Base-by-base conservation (phyloP, 129 eudicot genomes). In the Centaurea solstitialis region DNA sequence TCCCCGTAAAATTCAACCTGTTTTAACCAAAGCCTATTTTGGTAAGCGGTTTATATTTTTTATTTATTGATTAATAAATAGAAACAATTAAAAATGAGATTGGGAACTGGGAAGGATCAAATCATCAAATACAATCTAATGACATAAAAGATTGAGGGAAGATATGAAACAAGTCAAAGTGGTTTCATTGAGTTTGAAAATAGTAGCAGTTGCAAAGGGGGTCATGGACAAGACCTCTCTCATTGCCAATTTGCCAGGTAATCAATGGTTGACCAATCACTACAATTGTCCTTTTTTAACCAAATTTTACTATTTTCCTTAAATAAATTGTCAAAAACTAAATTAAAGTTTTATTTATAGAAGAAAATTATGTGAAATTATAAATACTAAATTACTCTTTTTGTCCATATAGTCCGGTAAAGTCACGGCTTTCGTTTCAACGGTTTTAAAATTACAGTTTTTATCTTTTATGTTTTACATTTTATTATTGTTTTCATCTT, bases 251-350 rank as follows among this genome's bases (percentile, higher is more conserved):
- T 18, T 57, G 65, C 65, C 65, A 57, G 9, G 22, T 57, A n/a
- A 57, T 57, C 65, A 57, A 57, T 57, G 65, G 65, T 57, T 57
- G 65, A 57, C 65, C 65, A 17, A 57, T n/a, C 65, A 57, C 65
- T 43, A 43, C 17, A 43, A 10, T 43, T 10, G 17, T 43, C 53
- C 53, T 6, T 57, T 57, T n/a, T 17, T 57, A 57, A 57, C 65
- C 9, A 57, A 5, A 57, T 5, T 17, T 57, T 57, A 57, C 65
- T 57, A 57, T 57, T 57, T 57, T 57, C 9, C 22, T 17, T 53
- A 53, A 53, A 53, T n/a, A 17, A 57, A 57, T 20, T 57, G 18
- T 57, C 18, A n/a, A 17, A n/a, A 57, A 17, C 22, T 1, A 57
- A 4, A 17, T 57, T 5, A 15, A 13, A 47, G 4, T 12, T 45